Evolutionary conservation across 1,139 yeast genomes (phyloP), one percentile per base, ranked within the genome.

Genomic region (Pichia kudriavzevii): DNA sequence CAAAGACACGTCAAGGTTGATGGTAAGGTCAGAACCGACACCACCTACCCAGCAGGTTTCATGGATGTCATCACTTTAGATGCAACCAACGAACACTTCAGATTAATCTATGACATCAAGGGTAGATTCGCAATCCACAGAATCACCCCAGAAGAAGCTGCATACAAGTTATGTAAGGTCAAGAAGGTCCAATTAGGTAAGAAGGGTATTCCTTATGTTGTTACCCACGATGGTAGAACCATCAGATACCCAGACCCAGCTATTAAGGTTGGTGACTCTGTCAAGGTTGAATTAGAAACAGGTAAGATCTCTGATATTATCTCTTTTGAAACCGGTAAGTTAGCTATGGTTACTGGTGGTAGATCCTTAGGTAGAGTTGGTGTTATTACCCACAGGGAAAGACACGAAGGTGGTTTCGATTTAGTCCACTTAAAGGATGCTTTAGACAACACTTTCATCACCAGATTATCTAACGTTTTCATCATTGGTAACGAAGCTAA

Each of bases 341-440:
- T 85, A 64, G 95, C 81, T 55, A 88, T 87, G 93, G 93, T 83
- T 67, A 88, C 96, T 55, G 97, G 97, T 75, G 97, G 97, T 74
- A 91, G 95, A 73, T 87, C 85, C 82, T 79, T 88, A 94, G 98
- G 98, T 67, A 83, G 98, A 73, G 88, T 87, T 65, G 98, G 98
- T 81, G 87, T 84, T 56, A 87, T 88, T 66, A 75, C 81, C 58
- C 95, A 88, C 93, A 82, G 94, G 73, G 98, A 88, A 75, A 85
- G 83, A 74, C 98, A 88, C 79, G 95, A 88, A 67, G 98, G 98
- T 68, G 97, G 97, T 67, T 88, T 91, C 77, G 97, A 88, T 70
- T 81, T 88, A 68, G 96, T 88, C 59, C 97, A 88, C 83, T 80
- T 88, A 69, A 88, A 88, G 81, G 98, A 88, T 66, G 69, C 94